Conservation (phyloP, 805 yeast genomes). For the Kuraishia ogatae region DNA sequence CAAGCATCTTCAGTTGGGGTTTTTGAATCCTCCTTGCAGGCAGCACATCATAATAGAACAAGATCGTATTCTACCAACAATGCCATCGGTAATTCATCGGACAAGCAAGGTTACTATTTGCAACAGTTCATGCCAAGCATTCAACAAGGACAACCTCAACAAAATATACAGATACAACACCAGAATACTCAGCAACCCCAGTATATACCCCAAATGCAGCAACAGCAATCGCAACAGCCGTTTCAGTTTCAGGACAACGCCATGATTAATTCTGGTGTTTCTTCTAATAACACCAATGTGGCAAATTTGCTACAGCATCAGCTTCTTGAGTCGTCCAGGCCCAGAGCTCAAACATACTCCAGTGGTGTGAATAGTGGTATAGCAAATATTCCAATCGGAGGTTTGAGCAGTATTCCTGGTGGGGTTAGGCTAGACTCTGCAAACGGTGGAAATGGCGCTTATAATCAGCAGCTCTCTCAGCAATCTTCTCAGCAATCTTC, state of each 20-base stretch:
- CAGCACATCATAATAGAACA: constrained; percentile 19
- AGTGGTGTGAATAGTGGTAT: constrained; percentile 8
- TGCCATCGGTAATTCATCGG: constrained; percentile 18
- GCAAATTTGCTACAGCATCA: neutral
- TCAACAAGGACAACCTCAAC: constrained; percentile 11
- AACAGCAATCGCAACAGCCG: constrained; percentile 15
- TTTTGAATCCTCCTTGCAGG: constrained; percentile 8
- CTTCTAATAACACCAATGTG: neutral
- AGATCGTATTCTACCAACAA: constrained; percentile 44
- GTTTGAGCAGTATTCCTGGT: neutral
- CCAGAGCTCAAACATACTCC: constrained; percentile 33
- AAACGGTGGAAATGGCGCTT: constrained; percentile 4
- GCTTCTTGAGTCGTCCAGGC: constrained; percentile 17
- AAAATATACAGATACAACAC: constrained; percentile 8
- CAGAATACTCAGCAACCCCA: neutral
- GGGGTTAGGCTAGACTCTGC: neutral
- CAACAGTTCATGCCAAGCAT: constrained; percentile 15
- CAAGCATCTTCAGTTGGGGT: constrained; percentile 12
- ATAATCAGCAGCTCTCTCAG: constrained; percentile 11
- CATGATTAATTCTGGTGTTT: neutral
- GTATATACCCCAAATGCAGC: constrained; percentile 11
- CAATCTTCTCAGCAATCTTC: constrained; percentile 9
- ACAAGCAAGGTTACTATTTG: constrained; percentile 11
- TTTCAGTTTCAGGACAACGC: constrained; percentile 5
- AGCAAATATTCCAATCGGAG: neutral